These are phyloP conservation scores for Stachybotrys chartarum DNA, from an alignment of 2,329 filamentous ascomycete genomes.

Conservation along the genomic window DNA sequence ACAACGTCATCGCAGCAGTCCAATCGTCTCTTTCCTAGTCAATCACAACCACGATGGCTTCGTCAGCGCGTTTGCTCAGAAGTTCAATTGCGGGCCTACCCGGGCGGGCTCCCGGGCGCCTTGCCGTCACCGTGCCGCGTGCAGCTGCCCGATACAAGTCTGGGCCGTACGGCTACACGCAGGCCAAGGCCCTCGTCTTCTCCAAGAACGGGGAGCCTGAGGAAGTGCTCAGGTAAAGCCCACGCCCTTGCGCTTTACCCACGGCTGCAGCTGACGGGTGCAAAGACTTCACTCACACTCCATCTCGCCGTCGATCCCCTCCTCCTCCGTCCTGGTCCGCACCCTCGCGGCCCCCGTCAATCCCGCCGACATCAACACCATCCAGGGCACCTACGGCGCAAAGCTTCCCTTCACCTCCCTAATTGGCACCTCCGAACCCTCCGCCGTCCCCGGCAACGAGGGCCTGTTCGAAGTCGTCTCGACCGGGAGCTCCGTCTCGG, in stretches of 20 bases:
- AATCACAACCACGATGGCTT: background rate
- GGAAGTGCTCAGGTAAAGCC: conserved; percentile 50
- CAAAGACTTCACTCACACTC: conserved; percentile 63
- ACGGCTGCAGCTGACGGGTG: too few species aligned
- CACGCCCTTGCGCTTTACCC: too few species aligned
- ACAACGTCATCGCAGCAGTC: background rate
- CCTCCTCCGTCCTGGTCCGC: conserved; percentile 63
- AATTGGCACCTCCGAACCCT: conserved; percentile 69
- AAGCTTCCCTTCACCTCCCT: conserved; percentile 70
- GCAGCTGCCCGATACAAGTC: conserved; percentile 41
- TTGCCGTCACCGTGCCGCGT: conserved; percentile 3
- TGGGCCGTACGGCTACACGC: conserved; percentile 71
- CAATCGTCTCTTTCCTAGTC: background rate
- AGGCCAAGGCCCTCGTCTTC: conserved; percentile 76
- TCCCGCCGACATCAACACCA: conserved; percentile 95
- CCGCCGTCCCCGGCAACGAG: conserved; percentile 82
- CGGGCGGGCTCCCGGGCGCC: too few species aligned
- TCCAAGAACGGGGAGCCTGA: conserved; percentile 67
- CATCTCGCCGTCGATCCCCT: conserved; percentile 66
- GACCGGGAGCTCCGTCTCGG: conserved; percentile 47
- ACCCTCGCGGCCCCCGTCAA: conserved; percentile 91
- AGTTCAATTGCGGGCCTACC: background rate
- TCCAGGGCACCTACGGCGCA: conserved; percentile 91
- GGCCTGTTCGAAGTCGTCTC: conserved; percentile 86
- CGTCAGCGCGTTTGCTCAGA: background rate